These are phyloP conservation scores for Penicillium roqueforti DNA, from an alignment of 495 filamentous ascomycete genomes.

Conservation along the genomic window DNA sequence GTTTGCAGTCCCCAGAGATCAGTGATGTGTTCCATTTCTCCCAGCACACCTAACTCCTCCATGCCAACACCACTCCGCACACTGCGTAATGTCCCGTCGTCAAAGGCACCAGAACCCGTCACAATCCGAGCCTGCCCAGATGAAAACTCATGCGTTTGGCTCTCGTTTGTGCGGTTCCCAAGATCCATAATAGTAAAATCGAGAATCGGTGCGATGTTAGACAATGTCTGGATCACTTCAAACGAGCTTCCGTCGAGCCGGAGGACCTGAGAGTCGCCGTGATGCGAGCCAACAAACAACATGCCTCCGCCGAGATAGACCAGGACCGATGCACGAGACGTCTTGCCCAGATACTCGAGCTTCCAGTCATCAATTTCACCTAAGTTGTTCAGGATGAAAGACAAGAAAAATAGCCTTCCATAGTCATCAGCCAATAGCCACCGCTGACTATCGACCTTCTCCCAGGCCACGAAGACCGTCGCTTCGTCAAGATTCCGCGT, in stretches of 20 bases:
- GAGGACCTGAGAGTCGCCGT: conserved; percentile 85
- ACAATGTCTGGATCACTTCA: conserved; percentile 68
- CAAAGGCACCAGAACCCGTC: conserved; percentile 81
- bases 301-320: conserved; percentile 73
- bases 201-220: conserved; percentile 84
- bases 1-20: conserved; percentile 65
- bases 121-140: conserved; percentile 94
- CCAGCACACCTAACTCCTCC: conserved; percentile 79
- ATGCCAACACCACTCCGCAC: conserved; percentile 92
- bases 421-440: conserved; percentile 91
- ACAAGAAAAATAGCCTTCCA: conserved; percentile 73
- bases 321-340: conserved; percentile 67
- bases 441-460: conserved; percentile 68
- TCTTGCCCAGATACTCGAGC: conserved; percentile 62
- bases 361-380: conserved; percentile 65
- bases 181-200: conserved; percentile 96
- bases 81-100: conserved; percentile 80
- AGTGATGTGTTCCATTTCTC: conserved; percentile 70
- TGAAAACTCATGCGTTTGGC: conserved; percentile 80
- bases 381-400: conserved; percentile 59
- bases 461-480: conserved; percentile 85
- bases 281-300: conserved; percentile 86
- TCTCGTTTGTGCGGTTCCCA: conserved; percentile 73
- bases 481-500: conserved; percentile 62
- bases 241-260: conserved; percentile 53